Conservation (phyloP, 1,139 yeast genomes). For the Hansenula anomala region DNA sequence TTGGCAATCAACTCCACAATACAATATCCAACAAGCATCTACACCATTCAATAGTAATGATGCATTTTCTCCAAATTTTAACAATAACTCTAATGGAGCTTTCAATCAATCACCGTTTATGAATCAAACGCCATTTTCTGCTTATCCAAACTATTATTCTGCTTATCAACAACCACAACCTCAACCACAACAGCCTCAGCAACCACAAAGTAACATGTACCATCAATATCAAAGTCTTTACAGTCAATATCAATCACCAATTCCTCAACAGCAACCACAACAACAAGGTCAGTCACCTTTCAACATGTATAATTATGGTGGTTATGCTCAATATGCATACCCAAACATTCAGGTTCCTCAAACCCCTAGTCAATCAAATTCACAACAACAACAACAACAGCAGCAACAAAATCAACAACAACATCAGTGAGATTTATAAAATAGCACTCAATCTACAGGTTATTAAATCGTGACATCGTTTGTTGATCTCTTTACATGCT, state of each 20-base stretch:
- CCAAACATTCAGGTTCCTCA: slow-evolving; percentile 5
- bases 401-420: background rate
- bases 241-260: slow-evolving; percentile 1
- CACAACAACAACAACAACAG: background rate
- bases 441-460: background rate
- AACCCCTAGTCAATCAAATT: slow-evolving; percentile 5
- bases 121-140: background rate
- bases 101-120: background rate
- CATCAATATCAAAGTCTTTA: slow-evolving; percentile 1
- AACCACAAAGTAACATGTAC: background rate
- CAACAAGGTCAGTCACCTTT: background rate
- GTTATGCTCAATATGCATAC: slow-evolving; percentile 1
- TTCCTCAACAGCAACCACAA: background rate
- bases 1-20: background rate
- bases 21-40: background rate
- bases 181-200: background rate
- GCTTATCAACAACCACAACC: slow-evolving; percentile 2
- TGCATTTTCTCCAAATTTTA: background rate
- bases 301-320: background rate
- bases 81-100: no score
- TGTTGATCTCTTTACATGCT: no score
- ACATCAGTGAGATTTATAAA: background rate
- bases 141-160: slow-evolving; percentile 4
- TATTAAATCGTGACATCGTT: no score
- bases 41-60: background rate